These are phyloP conservation scores for Trichoderma brevicompactum DNA, from an alignment of 2,329 filamentous ascomycete species.

Conservation along the genomic window DNA sequence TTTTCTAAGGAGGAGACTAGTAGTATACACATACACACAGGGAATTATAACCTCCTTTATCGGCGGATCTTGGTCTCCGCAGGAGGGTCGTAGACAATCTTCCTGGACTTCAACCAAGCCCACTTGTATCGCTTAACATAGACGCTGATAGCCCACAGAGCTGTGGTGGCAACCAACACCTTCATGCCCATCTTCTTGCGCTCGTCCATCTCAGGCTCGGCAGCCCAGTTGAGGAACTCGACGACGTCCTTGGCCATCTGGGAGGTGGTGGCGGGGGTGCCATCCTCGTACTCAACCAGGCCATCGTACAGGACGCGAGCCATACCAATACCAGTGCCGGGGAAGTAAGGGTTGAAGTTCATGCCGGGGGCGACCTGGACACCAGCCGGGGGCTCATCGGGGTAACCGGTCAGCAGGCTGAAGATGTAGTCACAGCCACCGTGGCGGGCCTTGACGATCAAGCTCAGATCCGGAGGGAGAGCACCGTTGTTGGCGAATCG, in stretches of 20 bases:
- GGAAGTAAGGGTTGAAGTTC: constrained; percentile 99
- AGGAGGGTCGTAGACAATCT: constrained; percentile 86
- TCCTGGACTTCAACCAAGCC: constrained; percentile 92
- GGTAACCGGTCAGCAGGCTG: constrained; percentile 93
- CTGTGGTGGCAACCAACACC: constrained; percentile 78
- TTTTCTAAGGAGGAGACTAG: constrained; percentile 50
- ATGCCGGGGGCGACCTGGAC: constrained; percentile 83
- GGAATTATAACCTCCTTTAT: constrained; percentile 44
- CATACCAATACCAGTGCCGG: constrained; percentile 98
- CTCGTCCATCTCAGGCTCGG: constrained; percentile 98
- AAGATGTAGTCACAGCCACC: constrained; percentile 99
- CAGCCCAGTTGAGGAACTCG: constrained; percentile 99
- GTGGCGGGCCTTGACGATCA: constrained; percentile 97
- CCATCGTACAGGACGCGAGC: constrained; percentile 97
- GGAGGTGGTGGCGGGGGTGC: constrained; percentile 88
- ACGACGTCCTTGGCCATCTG: constrained; percentile 99
- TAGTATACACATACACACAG: constrained; percentile 44
- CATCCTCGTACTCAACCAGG: constrained; percentile 97
- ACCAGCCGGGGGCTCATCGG: constrained; percentile 92
- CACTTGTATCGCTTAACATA: constrained; percentile 99
- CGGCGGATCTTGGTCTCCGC: constrained; percentile 56
- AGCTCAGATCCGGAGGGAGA: constrained; percentile 92
- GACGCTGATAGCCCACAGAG: constrained; percentile 83
- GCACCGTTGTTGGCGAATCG: constrained; percentile 98
- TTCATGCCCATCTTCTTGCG: constrained; percentile 99